These are phyloP conservation scores for Colletotrichum tropicale DNA, from an alignment of 2,329 filamentous ascomycete species.

Conservation along the genomic window DNA sequence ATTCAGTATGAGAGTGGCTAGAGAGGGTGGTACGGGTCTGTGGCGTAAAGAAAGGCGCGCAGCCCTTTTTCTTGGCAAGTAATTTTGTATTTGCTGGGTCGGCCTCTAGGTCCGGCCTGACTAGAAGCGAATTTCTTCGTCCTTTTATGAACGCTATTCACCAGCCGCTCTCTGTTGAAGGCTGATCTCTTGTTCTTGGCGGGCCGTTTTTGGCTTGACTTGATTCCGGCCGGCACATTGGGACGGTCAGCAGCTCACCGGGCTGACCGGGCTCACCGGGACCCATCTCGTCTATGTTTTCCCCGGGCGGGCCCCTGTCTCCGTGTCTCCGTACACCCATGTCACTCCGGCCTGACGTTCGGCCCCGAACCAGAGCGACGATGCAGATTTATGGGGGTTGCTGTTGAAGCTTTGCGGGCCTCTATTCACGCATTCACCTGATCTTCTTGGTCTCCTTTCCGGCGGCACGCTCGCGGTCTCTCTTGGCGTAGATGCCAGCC, in stretches of 20 bases:
- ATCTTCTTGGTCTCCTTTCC: constrained; percentile 55
- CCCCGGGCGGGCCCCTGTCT: background rate
- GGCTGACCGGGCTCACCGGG: constrained; percentile 7
- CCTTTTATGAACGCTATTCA: background rate
- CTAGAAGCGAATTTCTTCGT: constrained; percentile 5
- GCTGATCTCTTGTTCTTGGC: constrained; percentile 17
- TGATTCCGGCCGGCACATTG: background rate
- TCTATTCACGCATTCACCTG: constrained; percentile 38
- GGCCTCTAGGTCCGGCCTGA: background rate
- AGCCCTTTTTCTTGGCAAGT: background rate
- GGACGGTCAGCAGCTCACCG: constrained; percentile 7
- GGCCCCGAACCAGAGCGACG: constrained; percentile 6
- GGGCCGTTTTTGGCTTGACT: constrained; percentile 10
- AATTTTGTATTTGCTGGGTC: background rate
- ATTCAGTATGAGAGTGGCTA: background rate
- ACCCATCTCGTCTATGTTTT: background rate
- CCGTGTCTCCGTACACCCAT: constrained; percentile 13
- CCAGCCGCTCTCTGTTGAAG: constrained; percentile 20
- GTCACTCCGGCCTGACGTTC: constrained; percentile 13
- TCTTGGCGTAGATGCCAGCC: constrained; percentile 87
- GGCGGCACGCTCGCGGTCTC: constrained; percentile 63
- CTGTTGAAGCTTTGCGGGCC: constrained; percentile 21
- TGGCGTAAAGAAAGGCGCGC: background rate
- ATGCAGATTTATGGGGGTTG: background rate
- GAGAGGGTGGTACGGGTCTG: background rate